Conservation (phyloP, 139 green algal species). For the Marvania coccoides region DNA sequence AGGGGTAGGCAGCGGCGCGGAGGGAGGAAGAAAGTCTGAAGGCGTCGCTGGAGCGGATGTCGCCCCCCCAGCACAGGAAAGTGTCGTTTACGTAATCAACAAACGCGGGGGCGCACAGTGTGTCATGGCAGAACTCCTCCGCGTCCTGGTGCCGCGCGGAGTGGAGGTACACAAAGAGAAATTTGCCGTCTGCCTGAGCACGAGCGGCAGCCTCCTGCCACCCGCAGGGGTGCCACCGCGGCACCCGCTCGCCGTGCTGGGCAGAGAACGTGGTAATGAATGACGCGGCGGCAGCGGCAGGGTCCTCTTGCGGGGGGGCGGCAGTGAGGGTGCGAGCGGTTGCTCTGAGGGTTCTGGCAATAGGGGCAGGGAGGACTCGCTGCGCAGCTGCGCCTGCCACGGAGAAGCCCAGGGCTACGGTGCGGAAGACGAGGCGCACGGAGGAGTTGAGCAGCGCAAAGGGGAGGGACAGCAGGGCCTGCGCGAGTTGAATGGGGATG, state of each 20-base stretch:
- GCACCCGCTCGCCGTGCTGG: slow-evolving; percentile 31
- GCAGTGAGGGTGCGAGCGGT: neutral
- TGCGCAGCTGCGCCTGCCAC: slow-evolving; percentile 29
- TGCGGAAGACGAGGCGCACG: slow-evolving; percentile 21
- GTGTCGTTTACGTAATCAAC: slow-evolving; percentile 44
- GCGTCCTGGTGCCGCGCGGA: slow-evolving; percentile 61
- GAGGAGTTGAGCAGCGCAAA: slow-evolving; percentile 7
- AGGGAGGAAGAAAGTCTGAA: slow-evolving; percentile 47
- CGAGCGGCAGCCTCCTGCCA: slow-evolving; percentile 42
- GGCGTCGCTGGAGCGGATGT: slow-evolving; percentile 51
- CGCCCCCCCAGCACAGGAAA: slow-evolving; percentile 63
- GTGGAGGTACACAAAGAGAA: slow-evolving; percentile 78
- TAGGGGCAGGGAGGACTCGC: slow-evolving; percentile 30
- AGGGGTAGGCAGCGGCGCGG: slow-evolving; percentile 53
- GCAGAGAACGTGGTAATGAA: slow-evolving; percentile 17
- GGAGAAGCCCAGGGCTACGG: slow-evolving; percentile 20
- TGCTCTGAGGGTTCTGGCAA: neutral
- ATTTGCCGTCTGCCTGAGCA: slow-evolving; percentile 58
- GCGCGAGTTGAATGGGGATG: slow-evolving; percentile 5
- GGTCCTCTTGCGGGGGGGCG: slow-evolving; percentile 18
- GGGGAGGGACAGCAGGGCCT: slow-evolving; percentile 4
- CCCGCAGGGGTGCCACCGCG: slow-evolving; percentile 29
- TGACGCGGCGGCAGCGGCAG: neutral
- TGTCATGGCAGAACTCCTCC: slow-evolving; percentile 44
- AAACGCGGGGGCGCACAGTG: slow-evolving; percentile 49